phyloP scores from a whole-genome alignment of 2,329 filamentous ascomycete species.

The Colletotrichum godetiae region DNA sequence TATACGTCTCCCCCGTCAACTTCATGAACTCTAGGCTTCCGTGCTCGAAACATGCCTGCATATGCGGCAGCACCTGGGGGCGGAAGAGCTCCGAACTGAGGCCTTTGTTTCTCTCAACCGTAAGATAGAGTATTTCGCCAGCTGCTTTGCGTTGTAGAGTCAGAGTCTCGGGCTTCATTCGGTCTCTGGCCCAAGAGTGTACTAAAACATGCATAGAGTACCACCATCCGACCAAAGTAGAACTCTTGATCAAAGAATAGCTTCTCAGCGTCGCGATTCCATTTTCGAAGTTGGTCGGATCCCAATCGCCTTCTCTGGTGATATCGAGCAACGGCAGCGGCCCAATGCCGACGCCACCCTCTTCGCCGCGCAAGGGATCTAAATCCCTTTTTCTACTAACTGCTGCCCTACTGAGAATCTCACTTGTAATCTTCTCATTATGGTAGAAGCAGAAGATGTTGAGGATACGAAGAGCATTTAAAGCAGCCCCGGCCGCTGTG shows the following conservation, averaged over 20 bases:
- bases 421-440: conserved; percentile 36
- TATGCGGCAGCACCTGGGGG: conserved; percentile 8
- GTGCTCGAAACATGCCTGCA: not conserved
- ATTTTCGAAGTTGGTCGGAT: not conserved
- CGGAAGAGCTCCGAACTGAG: conserved; percentile 4
- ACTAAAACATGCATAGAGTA: conserved; percentile 41
- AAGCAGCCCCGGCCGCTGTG: conserved; percentile 6
- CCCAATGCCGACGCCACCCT: not conserved
- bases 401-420: no score
- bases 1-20: not conserved
- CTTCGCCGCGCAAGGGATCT: no score
- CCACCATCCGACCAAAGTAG: not conserved
- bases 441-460: conserved; percentile 44
- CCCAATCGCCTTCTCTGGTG: conserved; percentile 18
- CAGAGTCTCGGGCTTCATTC: conserved; percentile 1
- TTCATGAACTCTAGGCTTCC: not conserved
- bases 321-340: not conserved
- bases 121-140: conserved; percentile 8
- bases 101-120: not conserved
- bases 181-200: conserved; percentile 39
- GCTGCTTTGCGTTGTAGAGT: conserved; percentile 7
- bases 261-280: conserved; percentile 28
- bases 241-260: conserved; percentile 38
- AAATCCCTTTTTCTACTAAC: no score
- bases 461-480: conserved; percentile 41